phyloP scores from a whole-genome alignment of 2,329 filamentous ascomycete species.

The Penicillium sp. region DNA sequence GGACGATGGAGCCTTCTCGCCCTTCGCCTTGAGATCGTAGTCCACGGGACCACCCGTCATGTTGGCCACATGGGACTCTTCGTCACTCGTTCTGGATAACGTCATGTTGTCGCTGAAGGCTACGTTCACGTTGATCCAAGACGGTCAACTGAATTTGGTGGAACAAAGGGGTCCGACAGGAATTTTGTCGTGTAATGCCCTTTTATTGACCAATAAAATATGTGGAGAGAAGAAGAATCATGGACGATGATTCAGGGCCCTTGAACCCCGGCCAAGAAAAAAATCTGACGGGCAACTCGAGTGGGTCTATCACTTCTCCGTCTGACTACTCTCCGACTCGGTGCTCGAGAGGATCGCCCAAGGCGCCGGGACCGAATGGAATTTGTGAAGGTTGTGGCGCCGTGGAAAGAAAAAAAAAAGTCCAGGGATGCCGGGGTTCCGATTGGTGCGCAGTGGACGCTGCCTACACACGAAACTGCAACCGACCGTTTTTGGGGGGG shows the following conservation, averaged over 20 bases:
- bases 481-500: too few relatives aligned
- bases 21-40: conserved; percentile 10
- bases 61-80: conserved; percentile 12
- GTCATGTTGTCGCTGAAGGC: conserved; percentile 1
- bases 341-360: not conserved
- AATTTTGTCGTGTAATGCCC: too few relatives aligned
- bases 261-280: conserved; percentile 15
- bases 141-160: conserved; percentile 3
- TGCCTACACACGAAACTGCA: too few relatives aligned
- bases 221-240: conserved; percentile 1
- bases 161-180: conserved; percentile 3
- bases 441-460: not conserved
- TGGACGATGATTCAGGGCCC: conserved; percentile 6
- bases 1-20: conserved; percentile 14
- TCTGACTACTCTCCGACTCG: not conserved
- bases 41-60: conserved; percentile 5
- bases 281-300: conserved; percentile 12
- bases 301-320: conserved; percentile 9
- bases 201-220: conserved; percentile 3
- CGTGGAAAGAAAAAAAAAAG: not conserved
- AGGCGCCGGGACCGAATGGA: not conserved
- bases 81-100: conserved; percentile 13
- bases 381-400: not conserved
- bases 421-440: not conserved
- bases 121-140: not conserved